A percentile compares a stretch with the other conserved stretches of the same genome.
These are phyloP conservation scores for Nemania sp. DNA, from an alignment of 2,329 filamentous ascomycete species.

Conservation along the genomic window DNA sequence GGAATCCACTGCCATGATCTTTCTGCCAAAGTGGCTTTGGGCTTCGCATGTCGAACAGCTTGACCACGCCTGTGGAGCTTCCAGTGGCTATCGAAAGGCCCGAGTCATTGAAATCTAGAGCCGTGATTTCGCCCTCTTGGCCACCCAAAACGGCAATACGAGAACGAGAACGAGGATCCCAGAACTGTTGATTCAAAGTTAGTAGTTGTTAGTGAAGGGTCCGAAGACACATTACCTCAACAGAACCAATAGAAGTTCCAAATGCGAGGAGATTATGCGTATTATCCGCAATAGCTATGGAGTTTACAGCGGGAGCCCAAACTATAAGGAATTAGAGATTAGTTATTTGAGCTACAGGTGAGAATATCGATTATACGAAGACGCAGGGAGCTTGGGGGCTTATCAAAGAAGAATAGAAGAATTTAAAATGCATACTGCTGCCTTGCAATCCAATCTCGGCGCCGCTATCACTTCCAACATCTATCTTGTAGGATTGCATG, in stretches of 20 bases:
- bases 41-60: constrained; percentile 91
- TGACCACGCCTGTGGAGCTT: constrained; percentile 86
- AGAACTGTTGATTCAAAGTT: constrained; percentile 66
- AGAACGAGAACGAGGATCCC: constrained; percentile 88
- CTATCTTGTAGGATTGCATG: constrained; percentile 92
- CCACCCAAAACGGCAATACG: constrained; percentile 81
- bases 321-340: constrained; percentile 53
- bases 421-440: constrained; percentile 60
- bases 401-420: neutral
- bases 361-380: neutral
- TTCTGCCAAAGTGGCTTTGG: constrained; percentile 88
- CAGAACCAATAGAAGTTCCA: constrained; percentile 92
- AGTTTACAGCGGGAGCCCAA: constrained; percentile 86
- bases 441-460: constrained; percentile 83
- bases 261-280: constrained; percentile 93
- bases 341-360: constrained; percentile 1
- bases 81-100: constrained; percentile 89
- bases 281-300: constrained; percentile 85
- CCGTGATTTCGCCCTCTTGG: constrained; percentile 81
- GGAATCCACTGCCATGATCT: constrained; percentile 94
- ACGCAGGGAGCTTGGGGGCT: neutral
- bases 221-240: constrained; percentile 65
- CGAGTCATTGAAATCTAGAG: constrained; percentile 85
- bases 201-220: constrained; percentile 8
- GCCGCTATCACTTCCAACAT: constrained; percentile 86